Conservation (phyloP, 192 early-diverging fungal species). For the Entomortierella parvispora region DNA sequence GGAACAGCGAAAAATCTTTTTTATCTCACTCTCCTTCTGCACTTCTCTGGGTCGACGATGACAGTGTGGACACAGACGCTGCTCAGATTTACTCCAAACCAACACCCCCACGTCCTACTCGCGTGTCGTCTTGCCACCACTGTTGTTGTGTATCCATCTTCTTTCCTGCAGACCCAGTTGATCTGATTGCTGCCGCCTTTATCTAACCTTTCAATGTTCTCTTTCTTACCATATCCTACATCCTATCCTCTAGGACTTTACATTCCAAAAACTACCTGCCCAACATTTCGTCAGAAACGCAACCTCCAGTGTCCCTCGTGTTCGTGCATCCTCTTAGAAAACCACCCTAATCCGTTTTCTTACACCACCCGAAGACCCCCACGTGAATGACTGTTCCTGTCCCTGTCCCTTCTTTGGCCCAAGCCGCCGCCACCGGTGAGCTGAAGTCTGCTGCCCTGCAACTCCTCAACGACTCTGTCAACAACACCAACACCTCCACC, state of each 20-base stretch:
- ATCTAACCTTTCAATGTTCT: not conserved
- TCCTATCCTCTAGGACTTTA: conserved; percentile 37
- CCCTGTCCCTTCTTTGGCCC: conserved; percentile 44
- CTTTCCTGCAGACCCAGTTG: not conserved
- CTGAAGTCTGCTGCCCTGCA: conserved; percentile 50
- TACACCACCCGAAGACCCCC: conserved; percentile 51
- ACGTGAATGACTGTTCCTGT: conserved; percentile 58
- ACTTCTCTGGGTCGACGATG: too few species aligned
- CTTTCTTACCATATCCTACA: not conserved
- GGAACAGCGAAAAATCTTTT: too few species aligned
- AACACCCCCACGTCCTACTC: too few species aligned
- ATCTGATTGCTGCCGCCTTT: too few species aligned
- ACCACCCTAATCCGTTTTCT: conserved; percentile 52
- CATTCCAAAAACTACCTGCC: conserved; percentile 53
- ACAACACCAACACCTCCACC: conserved; percentile 9
- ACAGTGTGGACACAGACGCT: too few species aligned
- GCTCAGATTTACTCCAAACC: too few species aligned
- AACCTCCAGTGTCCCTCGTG: conserved; percentile 50
- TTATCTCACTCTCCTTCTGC: too few species aligned
- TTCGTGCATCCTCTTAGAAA: conserved; percentile 57
- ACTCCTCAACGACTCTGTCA: conserved; percentile 29
- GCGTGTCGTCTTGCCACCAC: too few species aligned
- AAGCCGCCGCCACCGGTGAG: conserved; percentile 39
- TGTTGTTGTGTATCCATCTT: not conserved
- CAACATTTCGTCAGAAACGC: conserved; percentile 56